Evolutionary conservation across 2,329 filamentous ascomycete genomes (phyloP).

Genomic region (Myriosclerotinia scirpicola): DNA sequence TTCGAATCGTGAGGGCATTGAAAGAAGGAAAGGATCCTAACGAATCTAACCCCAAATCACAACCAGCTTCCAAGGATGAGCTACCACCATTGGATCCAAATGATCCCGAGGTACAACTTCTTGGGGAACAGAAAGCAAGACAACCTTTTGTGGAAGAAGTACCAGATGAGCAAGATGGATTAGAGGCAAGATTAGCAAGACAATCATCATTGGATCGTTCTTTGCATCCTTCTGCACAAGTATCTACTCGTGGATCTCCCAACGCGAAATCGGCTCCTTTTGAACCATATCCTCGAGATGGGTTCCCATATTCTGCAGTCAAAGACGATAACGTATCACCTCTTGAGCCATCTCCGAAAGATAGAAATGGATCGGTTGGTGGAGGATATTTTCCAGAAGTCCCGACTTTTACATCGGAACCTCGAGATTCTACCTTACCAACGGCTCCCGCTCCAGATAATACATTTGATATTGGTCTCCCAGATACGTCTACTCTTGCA

Average conservation of each 20-base stretch:
- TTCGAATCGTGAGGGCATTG: constrained; percentile 86
- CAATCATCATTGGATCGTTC: constrained; percentile 52
- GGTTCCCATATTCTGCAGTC: constrained; percentile 38
- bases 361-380: constrained; percentile 50
- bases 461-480: constrained; percentile 33
- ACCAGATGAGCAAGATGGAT: constrained; percentile 55
- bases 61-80: constrained; percentile 49
- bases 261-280: constrained; percentile 30
- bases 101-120: constrained; percentile 63
- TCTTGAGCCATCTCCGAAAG: constrained; percentile 47
- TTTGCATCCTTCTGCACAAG: constrained; percentile 45
- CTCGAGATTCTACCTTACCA: constrained; percentile 32
- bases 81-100: constrained; percentile 56
- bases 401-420: constrained; percentile 39
- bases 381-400: constrained; percentile 59
- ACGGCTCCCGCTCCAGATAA: constrained; percentile 37
- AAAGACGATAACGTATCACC: constrained; percentile 51
- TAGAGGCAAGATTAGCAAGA: constrained; percentile 46
- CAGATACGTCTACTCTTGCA: constrained; percentile 32
- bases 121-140: constrained; percentile 45
- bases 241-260: constrained; percentile 37
- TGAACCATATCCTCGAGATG: constrained; percentile 42
- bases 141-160: constrained; percentile 54
- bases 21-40: constrained; percentile 93
- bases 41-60: constrained; percentile 73